Base-by-base conservation (phyloP, 2,329 filamentous ascomycete genomes). In the Aspergillus pseudonomiae region DNA sequence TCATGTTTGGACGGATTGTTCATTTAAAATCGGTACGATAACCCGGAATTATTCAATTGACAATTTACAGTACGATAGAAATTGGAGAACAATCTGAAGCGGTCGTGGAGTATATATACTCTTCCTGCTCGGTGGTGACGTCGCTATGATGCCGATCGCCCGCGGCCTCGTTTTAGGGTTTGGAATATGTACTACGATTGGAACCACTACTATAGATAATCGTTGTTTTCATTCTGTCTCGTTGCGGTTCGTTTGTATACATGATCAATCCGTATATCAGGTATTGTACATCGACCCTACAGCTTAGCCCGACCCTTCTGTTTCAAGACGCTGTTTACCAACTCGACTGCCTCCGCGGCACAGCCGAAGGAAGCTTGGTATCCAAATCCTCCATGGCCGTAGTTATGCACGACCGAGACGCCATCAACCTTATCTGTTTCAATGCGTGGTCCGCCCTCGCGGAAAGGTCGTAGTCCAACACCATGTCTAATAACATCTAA, bases 401-500 rank as follows among this genome's bases (percentile, higher is more conserved):
- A 82, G 64, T 81, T 82, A 67, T 81, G 78, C 52, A 79, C 76
- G 46, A 80, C 71, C 77, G 85, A 85, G 3, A 86, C 83, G 7
- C 86, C 88, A 57, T 84, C 80, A 52, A 92, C 85, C 66, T 80
- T 81, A 75, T 94, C 90, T 73, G 83, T 89, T 78, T 96, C 93
- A 16, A 96, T 81, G 62, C 93, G 85, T 24, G 92, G 88, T 0
- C 93, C 93, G 1, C 85, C 89, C 61, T 87, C 84, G 58, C 94
- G 83, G 74, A 89, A 86, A 6, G 94, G 94, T 63, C 94, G 84
- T 70, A 97, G 73, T 0, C 94, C 94, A 16, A 96, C 93, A 4
- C 88, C 91, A 75, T 97, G 93, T 21, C 93, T 84, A 57, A 97
- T 84, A 24, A 97, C 83, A 74, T 89, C 88, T 65, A 97, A 76